phyloP scores from a whole-genome alignment of 768 basidiomycete genomes.

The Leccinellum luteum region DNA sequence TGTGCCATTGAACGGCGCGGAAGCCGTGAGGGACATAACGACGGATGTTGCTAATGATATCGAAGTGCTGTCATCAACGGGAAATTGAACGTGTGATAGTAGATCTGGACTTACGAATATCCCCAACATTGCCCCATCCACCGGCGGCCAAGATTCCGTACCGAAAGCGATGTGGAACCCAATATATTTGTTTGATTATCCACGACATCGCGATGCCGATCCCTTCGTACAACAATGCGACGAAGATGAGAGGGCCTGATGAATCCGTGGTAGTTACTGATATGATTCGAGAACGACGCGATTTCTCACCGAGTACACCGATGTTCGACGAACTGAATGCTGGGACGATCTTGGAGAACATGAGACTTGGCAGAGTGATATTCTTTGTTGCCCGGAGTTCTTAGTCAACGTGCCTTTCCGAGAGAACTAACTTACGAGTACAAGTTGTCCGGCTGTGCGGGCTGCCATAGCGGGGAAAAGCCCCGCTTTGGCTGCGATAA shows the following conservation, averaged over 20 bases:
- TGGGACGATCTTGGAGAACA: slow-evolving; percentile 73
- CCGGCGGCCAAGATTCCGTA: slow-evolving; percentile 70
- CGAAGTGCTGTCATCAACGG: background rate
- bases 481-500: slow-evolving; percentile 55
- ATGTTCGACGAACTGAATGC: slow-evolving; percentile 61
- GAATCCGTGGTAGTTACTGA: background rate
- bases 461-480: slow-evolving; percentile 60
- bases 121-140: slow-evolving; percentile 66
- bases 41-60: slow-evolving; percentile 56
- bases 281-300: background rate
- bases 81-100: background rate
- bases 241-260: slow-evolving; percentile 59
- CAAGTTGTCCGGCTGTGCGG: slow-evolving; percentile 56
- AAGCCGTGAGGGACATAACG: slow-evolving; percentile 57
- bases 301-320: slow-evolving; percentile 44
- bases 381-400: slow-evolving; percentile 34
- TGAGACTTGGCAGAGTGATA: slow-evolving; percentile 57
- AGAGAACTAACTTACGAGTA: slow-evolving; percentile 39
- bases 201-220: slow-evolving; percentile 55
- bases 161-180: slow-evolving; percentile 76
- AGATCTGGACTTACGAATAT: slow-evolving; percentile 52
- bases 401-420: background rate
- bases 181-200: slow-evolving; percentile 60
- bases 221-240: slow-evolving; percentile 58
- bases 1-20: slow-evolving; percentile 58